These are phyloP conservation scores for Podaxis sp. DNA, from an alignment of 768 basidiomycete genomes.

Conservation along the genomic window DNA sequence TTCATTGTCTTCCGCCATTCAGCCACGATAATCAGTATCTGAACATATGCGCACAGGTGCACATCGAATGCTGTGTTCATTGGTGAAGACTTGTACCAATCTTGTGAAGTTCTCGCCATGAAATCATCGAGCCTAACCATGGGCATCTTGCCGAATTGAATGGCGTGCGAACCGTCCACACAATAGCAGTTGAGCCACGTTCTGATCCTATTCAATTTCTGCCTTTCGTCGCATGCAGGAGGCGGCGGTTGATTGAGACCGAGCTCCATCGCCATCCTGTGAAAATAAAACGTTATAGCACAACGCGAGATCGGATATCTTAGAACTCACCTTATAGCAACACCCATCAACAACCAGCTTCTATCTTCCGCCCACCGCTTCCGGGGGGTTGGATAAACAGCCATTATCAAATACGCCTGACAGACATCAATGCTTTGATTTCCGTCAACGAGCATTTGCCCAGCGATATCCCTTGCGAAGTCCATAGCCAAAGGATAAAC, in stretches of 20 bases:
- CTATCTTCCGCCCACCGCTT: constrained; percentile 68
- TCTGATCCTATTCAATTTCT: constrained; percentile 65
- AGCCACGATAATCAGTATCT: constrained; percentile 45
- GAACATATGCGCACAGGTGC: constrained; percentile 50
- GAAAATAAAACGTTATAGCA: not conserved
- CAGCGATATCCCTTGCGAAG: constrained; percentile 59
- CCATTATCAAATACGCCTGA: constrained; percentile 70
- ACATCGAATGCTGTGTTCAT: constrained; percentile 37
- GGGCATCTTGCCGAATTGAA: constrained; percentile 70
- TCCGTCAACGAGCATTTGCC: constrained; percentile 54
- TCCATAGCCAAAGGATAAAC: constrained; percentile 56
- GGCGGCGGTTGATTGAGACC: constrained; percentile 56
- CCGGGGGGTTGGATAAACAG: constrained; percentile 57
- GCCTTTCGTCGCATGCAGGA: constrained; percentile 48
- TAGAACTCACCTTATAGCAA: constrained; percentile 55
- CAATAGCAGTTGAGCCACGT: constrained; percentile 77
- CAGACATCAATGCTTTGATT: constrained; percentile 70
- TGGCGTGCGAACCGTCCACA: constrained; percentile 70
- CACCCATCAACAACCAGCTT: constrained; percentile 68
- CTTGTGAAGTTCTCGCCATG: constrained; percentile 43
- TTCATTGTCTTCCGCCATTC: constrained; percentile 32
- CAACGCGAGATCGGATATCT: not conserved
- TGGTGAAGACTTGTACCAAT: constrained; percentile 43
- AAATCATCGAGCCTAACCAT: constrained; percentile 62
- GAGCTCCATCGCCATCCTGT: constrained; percentile 68